These are phyloP conservation scores for Albugo candida DNA, from an alignment of 352 stramenopile genomes.

Conservation along the genomic window DNA sequence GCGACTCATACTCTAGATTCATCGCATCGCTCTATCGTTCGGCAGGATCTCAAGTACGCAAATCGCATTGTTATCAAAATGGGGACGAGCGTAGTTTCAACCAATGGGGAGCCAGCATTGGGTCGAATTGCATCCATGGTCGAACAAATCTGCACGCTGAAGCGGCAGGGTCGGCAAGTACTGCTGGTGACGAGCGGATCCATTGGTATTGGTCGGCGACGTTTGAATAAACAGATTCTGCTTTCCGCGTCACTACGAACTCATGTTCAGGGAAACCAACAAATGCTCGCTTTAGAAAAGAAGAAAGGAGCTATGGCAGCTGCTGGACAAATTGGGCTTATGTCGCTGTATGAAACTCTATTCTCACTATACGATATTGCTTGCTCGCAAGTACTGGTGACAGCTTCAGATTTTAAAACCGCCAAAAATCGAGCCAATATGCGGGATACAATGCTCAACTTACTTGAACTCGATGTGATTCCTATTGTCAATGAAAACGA, in stretches of 20 bases:
- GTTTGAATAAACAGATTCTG: conserved; percentile 87
- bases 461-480: conserved; percentile 92
- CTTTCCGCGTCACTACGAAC: conserved; percentile 71
- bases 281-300: conserved; percentile 79
- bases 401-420: conserved; percentile 66
- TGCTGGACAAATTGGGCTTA: conserved; percentile 93
- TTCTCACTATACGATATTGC: conserved; percentile 90
- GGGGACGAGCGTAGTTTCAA: conserved; percentile 89
- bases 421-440: conserved; percentile 67
- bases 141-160: conserved; percentile 88
- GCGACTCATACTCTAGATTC: too few relatives aligned
- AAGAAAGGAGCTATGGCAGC: conserved; percentile 77
- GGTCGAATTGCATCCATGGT: conserved; percentile 81
- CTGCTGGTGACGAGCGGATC: conserved; percentile 80
- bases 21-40: neutral
- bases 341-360: conserved; percentile 94
- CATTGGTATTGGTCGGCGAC: conserved; percentile 86
- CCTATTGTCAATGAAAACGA: conserved; percentile 99
- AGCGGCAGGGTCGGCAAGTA: conserved; percentile 79
- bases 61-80: conserved; percentile 90
- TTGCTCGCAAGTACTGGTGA: conserved; percentile 83
- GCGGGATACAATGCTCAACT: conserved; percentile 76
- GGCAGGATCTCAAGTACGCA: conserved; percentile 44
- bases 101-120: conserved; percentile 81
- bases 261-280: conserved; percentile 75